Percentiles rank a stretch among this genome's conserved stretches.
Evolutionary conservation across 176 grass and related monocot genomes (phyloP).

Genomic region (Zea luxurians): DNA sequence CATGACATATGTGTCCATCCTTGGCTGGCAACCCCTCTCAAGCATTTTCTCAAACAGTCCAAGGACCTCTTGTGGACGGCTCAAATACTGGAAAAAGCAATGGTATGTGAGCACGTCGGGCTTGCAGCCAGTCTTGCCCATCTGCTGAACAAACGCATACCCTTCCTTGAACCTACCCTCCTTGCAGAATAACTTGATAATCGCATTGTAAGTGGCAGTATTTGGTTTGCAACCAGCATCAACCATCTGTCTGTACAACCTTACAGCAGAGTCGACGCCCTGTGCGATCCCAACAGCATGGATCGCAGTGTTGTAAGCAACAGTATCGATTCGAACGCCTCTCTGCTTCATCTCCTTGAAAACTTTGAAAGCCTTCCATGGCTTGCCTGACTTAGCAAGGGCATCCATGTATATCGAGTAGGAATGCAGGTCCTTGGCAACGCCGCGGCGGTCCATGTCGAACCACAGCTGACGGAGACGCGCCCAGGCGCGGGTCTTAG

Average conservation of each 20-base stretch:
- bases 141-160: constrained; percentile 71
- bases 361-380: constrained; percentile 77
- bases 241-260: constrained; percentile 71
- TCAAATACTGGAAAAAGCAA: constrained; percentile 88
- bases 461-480: constrained; percentile 75
- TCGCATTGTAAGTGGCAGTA: constrained; percentile 62
- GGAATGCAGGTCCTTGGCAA: constrained; percentile 86
- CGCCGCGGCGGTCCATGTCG: constrained; percentile 72
- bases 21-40: constrained; percentile 55
- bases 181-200: constrained; percentile 74
- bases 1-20: constrained; percentile 96
- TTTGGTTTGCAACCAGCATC: constrained; percentile 68
- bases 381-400: constrained; percentile 75
- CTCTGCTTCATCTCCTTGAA: constrained; percentile 81
- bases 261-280: constrained; percentile 65
- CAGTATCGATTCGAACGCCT: constrained; percentile 44
- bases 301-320: constrained; percentile 81
- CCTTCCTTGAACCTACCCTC: constrained; percentile 82
- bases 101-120: constrained; percentile 83
- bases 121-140: constrained; percentile 57
- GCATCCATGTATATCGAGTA: constrained; percentile 94
- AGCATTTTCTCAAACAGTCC: constrained; percentile 88
- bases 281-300: constrained; percentile 63
- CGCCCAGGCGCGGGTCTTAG: constrained; percentile 58
- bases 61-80: constrained; percentile 70